A percentile compares a stretch with the other conserved stretches of the same genome.
phyloP scores from a whole-genome alignment of 2,329 filamentous ascomycete genomes.

The Colletotrichum plurivorum region DNA sequence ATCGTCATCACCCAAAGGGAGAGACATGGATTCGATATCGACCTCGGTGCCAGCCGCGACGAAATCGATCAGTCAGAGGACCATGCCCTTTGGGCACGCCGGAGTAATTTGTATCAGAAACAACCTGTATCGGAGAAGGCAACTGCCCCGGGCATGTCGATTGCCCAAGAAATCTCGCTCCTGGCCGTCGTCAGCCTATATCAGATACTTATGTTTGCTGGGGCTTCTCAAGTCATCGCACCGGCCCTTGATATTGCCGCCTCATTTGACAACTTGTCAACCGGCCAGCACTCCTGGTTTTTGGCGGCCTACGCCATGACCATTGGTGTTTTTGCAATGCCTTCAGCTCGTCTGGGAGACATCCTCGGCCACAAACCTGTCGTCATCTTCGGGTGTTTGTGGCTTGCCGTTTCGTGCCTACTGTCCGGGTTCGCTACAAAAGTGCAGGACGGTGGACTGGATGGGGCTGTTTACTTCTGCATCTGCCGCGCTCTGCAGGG shows the following conservation, averaged over 20 bases:
- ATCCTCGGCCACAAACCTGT: constrained; percentile 70
- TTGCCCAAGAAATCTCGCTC: constrained; percentile 6
- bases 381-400: constrained; percentile 67
- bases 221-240: constrained; percentile 13
- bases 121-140: neutral
- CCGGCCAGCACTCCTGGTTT: constrained; percentile 67
- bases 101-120: neutral
- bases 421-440: constrained; percentile 58
- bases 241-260: constrained; percentile 6
- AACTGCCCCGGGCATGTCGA: neutral
- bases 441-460: constrained; percentile 36
- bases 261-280: constrained; percentile 7
- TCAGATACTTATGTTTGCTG: constrained; percentile 18
- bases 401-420: constrained; percentile 68
- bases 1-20: constrained; percentile 19
- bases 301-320: constrained; percentile 70
- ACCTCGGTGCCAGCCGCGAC: neutral
- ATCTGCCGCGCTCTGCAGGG: constrained; percentile 65
- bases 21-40: neutral
- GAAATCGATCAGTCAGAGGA: neutral
- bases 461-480: constrained; percentile 58
- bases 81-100: neutral
- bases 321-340: constrained; percentile 70
- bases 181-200: constrained; percentile 6
- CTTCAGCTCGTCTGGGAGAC: constrained; percentile 70